phyloP scores from a whole-genome alignment of 1,139 yeast species.

The Nadsonia commutata region DNA sequence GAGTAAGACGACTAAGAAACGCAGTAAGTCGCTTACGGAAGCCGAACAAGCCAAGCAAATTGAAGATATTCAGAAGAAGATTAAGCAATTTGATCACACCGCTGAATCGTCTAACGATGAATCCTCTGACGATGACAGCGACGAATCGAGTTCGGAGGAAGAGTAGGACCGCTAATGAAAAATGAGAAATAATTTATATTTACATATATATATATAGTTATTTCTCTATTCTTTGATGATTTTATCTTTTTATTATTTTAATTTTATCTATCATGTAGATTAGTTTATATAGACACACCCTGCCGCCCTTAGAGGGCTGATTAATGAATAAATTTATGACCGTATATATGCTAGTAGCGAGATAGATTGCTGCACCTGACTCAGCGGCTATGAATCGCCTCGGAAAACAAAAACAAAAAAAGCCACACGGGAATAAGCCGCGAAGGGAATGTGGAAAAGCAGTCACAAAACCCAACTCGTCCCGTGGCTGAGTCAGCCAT shows the following conservation, averaged over 20 bases:
- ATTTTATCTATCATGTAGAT: background rate
- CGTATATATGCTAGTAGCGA: too few species aligned
- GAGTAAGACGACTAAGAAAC: conserved; percentile 25
- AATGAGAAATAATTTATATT: too few species aligned
- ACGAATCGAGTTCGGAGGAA: conserved; percentile 10
- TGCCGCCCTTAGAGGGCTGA: too few species aligned
- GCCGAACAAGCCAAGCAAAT: conserved; percentile 67
- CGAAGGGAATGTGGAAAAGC: too few species aligned
- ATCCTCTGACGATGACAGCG: conserved; percentile 9
- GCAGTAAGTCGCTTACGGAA: conserved; percentile 41
- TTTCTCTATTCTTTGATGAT: background rate
- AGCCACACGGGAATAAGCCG: too few species aligned
- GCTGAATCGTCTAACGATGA: conserved; percentile 7
- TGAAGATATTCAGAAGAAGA: conserved; percentile 69
- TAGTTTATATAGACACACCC: background rate
- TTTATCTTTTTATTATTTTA: background rate
- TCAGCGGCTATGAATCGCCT: too few species aligned
- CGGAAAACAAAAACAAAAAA: too few species aligned
- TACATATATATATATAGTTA: too few species aligned
- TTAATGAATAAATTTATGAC: too few species aligned
- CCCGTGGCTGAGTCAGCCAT: too few species aligned
- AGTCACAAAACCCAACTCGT: too few species aligned
- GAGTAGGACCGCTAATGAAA: background rate
- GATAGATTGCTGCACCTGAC: too few species aligned
- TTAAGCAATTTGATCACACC: conserved; percentile 50